Conservation (phyloP, 768 basidiomycete genomes). For the Holtermanniella nyarrowii region DNA sequence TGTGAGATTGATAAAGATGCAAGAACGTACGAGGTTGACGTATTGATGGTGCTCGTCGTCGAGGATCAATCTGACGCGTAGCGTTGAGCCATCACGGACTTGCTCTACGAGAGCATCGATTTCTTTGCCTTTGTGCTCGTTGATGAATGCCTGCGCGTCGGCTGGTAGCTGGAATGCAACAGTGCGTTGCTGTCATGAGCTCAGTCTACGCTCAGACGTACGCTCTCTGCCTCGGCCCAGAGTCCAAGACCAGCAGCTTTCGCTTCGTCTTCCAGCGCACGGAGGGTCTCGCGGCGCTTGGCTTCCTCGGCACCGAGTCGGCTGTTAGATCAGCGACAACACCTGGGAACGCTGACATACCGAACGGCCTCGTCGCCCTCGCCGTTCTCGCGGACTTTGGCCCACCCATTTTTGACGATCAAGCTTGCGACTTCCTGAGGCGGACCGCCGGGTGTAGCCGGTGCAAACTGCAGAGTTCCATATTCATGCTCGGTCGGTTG, state of each 20-base stretch:
- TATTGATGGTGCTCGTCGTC: conserved; percentile 84
- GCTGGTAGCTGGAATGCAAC: conserved; percentile 80
- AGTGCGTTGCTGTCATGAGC: conserved; percentile 50
- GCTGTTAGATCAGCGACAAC: conserved; percentile 12
- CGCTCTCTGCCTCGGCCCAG: conserved; percentile 51
- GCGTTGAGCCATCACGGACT: conserved; percentile 81
- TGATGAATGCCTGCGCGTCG: conserved; percentile 78
- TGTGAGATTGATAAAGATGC: conserved; percentile 14
- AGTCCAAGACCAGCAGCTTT: conserved; percentile 52
- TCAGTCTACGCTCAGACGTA: conserved; percentile 9
- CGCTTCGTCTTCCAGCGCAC: conserved; percentile 38
- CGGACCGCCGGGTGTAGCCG: conserved; percentile 34
- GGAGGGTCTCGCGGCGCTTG: conserved; percentile 61
- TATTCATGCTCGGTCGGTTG: conserved; percentile 29
- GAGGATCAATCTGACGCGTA: conserved; percentile 78
- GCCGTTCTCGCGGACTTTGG: conserved; percentile 65
- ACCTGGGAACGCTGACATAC: conserved; percentile 8
- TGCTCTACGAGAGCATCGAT: conserved; percentile 92
- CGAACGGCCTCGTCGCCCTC: conserved; percentile 47
- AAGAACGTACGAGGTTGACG: conserved; percentile 55
- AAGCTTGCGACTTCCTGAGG: conserved; percentile 37
- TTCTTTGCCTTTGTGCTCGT: conserved; percentile 81
- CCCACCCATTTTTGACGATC: conserved; percentile 83
- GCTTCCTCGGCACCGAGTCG: conserved; percentile 55
- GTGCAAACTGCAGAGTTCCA: conserved; percentile 34